Evolutionary conservation across 176 grass and related monocot genomes (phyloP).

Genomic region (Ananas comosus): DNA sequence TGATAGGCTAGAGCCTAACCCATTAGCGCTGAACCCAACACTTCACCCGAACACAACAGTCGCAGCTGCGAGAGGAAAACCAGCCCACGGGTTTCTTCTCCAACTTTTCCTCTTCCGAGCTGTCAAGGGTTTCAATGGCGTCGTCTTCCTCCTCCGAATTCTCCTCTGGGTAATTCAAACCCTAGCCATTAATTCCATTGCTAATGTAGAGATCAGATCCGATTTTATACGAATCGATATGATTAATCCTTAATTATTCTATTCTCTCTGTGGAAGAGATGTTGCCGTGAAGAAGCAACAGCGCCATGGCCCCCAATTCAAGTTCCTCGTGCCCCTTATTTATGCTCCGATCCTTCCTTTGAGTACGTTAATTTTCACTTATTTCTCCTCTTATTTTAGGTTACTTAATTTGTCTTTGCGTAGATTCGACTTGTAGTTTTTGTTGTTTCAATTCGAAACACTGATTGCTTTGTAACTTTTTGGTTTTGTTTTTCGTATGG

Average conservation of each 20-base stretch:
- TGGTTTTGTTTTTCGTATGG: constrained; percentile 9
- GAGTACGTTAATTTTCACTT: constrained; percentile 33
- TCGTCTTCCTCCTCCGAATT: constrained; percentile 45
- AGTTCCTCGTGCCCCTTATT: constrained; percentile 74
- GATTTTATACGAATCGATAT: background rate
- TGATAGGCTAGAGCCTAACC: background rate
- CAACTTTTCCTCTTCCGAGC: background rate
- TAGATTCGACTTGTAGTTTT: background rate
- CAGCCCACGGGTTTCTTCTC: background rate
- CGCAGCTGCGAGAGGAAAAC: background rate
- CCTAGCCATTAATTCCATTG: background rate
- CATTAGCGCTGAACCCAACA: background rate
- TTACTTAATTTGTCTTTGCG: background rate
- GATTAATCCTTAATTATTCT: constrained; percentile 1
- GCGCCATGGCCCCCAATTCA: constrained; percentile 41
- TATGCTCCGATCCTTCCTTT: constrained; percentile 74
- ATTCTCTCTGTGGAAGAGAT: constrained; percentile 22
- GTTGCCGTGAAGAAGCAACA: constrained; percentile 32
- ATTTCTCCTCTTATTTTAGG: too few relatives aligned
- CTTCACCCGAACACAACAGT: background rate
- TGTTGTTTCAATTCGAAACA: background rate
- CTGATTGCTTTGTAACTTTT: constrained; percentile 6
- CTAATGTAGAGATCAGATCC: constrained; percentile 10
- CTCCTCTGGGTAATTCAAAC: constrained; percentile 25
- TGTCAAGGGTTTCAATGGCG: constrained; percentile 27